Evolutionary conservation across 2,329 filamentous ascomycete species (phyloP), one percentile per base, ranked within the genome.

Genomic region (Epichloe scottii): DNA sequence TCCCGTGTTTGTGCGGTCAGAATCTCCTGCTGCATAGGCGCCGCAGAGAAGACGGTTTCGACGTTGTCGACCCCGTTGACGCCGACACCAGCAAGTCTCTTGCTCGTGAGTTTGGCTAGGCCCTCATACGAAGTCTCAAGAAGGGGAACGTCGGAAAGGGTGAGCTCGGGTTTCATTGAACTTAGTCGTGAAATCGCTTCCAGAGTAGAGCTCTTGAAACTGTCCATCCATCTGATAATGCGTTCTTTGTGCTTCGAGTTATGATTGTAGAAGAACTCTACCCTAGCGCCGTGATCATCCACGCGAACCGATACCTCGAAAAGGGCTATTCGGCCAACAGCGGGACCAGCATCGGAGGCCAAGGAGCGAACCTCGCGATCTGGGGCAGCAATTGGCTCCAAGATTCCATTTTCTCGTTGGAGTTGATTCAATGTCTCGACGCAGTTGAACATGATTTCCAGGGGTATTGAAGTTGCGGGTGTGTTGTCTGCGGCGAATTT

Each of bases 391-490:
- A 75, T 58, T 34, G 75, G 72, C 52, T 75, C 68, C 8, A 82
- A 68, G 1, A 82, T 63, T 1, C 73, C 69, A 42, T 74, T 71
- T 10, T 69, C 64, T 2, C 67, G 66, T 48, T 75, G 71, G 0
- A 77, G 59, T n/a, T 73, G 69, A 46, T 76, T 71, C 15, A 72
- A 63, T 0, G 71, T 70, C 3, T 77, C 76, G 2, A 72, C 66
- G 55, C 77, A 79, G 51, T 71, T 81, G 60, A 83, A 81, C 35
- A 80, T 69, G 38, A 83, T 67, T 59, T 83, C 79, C 46, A 81
- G 71, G 0, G 77, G 76, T 53, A 69, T 70, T 40, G 74, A 70
- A 1, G 66, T 58, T 1, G 61, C 55, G 0, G 61, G 55, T 1
- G 58, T 61, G n/a, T 63, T 58, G 2, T 62, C 48, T 39, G 67